Conservation (phyloP, 1,139 yeast genomes). For the Yamadazyma triangularis region DNA sequence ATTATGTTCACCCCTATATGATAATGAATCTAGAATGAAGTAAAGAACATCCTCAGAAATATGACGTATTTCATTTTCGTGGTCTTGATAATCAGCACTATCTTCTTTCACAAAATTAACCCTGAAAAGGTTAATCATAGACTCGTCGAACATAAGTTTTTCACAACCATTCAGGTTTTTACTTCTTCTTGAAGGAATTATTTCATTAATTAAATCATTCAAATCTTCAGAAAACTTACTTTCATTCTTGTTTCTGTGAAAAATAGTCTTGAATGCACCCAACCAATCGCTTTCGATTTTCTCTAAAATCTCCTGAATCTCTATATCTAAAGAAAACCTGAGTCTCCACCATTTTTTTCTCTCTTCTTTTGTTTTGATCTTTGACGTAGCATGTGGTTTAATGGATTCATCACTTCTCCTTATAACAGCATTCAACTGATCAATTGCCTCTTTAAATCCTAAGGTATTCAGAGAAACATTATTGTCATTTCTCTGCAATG, state of each 20-base stretch:
- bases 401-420: slow-evolving; percentile 60
- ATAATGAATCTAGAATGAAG: slow-evolving; percentile 55
- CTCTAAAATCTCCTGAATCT: slow-evolving; percentile 49
- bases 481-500: slow-evolving; percentile 41
- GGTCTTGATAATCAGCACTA: no score
- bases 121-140: no score
- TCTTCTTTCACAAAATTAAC: no score
- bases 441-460: slow-evolving; percentile 44
- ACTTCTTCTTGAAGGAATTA: no score
- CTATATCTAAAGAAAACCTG: slow-evolving; percentile 58
- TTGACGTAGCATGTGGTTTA: slow-evolving; percentile 43
- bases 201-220: slow-evolving; percentile 6
- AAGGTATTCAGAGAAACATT: slow-evolving; percentile 12
- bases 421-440: slow-evolving; percentile 49
- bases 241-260: slow-evolving; percentile 22
- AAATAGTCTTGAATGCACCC: slow-evolving; percentile 73
- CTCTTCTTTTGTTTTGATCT: slow-evolving; percentile 54
- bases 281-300: slow-evolving; percentile 68
- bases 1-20: slow-evolving; percentile 60
- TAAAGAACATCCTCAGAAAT: slow-evolving; percentile 55
- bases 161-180: no score
- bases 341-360: slow-evolving; percentile 76
- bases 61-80: neutral
- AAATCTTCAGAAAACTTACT: slow-evolving; percentile 10
- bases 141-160: no score